Base-by-base conservation (phyloP, 331 rosid genomes). In the Malus hybrid region DNA sequence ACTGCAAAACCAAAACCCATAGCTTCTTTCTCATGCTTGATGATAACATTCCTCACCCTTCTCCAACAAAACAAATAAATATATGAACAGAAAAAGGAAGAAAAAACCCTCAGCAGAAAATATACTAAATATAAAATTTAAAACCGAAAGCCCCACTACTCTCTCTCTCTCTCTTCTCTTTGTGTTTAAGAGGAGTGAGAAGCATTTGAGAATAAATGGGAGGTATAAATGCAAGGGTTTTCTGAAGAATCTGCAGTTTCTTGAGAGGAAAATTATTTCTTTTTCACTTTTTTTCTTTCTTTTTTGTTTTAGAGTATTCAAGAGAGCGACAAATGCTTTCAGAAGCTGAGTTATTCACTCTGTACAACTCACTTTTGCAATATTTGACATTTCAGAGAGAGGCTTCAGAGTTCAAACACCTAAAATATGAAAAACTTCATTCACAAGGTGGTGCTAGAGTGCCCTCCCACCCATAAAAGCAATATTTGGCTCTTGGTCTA, bases 191-290 rank as follows among this genome's bases (percentile, higher is more conserved):
- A 39, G 46, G 73, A 34, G 48, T 56, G n/a, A 7, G 73, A 34
- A 26, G 46, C 39, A 42, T 44, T 48, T 66, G 68, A 76, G 72
- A 57, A 64, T 7, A 56, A 12, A 34, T 73, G 53, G 53, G 77
- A 19, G 73, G 24, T 81, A 79, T 84, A 82, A 66, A 70, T 34
- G 75, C 63, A 70, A 62, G 68, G 44, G 10, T 1, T 42, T 46
- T 4, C 2, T 71, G 46, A 61, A 83, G 97, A 93, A 93, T 93
- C 88, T 56, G 26, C 62, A 82, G 85, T 91, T 91, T 75, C 96
- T 91, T 93, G 76, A 75, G 65, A 72, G 87, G 55, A 82, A 76
- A 86, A 75, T 78, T 20, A 74, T 75, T 76, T 63, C 80, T 75
- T 85, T 77, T 80, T 77, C 81, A 73, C 85, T 83, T 85, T 88